phyloP scores from a whole-genome alignment of 2,329 filamentous ascomycete species.

The Xylaria sp. region DNA sequence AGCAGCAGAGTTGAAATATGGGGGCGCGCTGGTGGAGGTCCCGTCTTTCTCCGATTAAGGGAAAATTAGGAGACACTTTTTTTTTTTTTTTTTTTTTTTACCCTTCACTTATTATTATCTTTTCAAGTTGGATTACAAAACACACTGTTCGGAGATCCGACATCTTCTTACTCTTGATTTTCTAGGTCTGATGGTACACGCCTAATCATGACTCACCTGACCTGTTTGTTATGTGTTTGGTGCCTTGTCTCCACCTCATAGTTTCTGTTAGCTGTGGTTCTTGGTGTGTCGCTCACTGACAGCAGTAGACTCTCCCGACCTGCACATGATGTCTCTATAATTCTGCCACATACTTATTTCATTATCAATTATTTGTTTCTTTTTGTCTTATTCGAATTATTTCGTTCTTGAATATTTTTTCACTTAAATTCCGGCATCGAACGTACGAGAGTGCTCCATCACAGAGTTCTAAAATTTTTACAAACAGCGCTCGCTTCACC shows the following conservation, averaged over 20 bases:
- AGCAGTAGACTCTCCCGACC: background rate
- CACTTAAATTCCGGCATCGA: no score
- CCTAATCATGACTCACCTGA: no score
- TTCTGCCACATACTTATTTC: background rate
- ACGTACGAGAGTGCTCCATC: background rate
- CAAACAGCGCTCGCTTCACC: background rate
- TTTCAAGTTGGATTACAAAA: no score
- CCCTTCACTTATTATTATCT: background rate
- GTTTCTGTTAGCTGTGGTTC: background rate
- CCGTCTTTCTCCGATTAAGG: conserved; percentile 20
- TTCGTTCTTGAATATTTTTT: no score
- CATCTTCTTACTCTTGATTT: no score
- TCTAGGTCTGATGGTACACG: no score
- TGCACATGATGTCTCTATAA: background rate
- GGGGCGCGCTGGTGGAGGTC: conserved; percentile 8
- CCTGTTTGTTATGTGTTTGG: background rate
- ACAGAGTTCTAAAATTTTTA: background rate
- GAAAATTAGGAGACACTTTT: background rate
- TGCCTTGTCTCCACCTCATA: background rate
- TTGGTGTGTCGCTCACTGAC: background rate
- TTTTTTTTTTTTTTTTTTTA: background rate
- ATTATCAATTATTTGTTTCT: no score
- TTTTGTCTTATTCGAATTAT: no score
- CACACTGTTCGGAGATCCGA: no score
- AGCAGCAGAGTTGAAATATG: background rate